Base-by-base conservation (phyloP, 192 early-diverging fungal species). In the Rhizophlyctis rosea region DNA sequence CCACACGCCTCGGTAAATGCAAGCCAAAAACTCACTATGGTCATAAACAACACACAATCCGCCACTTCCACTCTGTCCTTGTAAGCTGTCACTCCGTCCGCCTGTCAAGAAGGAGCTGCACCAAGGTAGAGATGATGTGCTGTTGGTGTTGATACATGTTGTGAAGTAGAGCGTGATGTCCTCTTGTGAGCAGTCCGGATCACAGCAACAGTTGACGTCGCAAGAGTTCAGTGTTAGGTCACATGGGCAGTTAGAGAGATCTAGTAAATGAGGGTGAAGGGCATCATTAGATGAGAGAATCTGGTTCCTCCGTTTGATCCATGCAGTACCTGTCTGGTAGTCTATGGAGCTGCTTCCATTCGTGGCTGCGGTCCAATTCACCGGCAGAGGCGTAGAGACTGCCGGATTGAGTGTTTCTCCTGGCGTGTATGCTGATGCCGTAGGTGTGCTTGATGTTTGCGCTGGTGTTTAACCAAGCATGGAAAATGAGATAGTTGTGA, bases 121-220 rank as follows among this genome's bases (percentile, higher is more conserved):
- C 24, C n/a, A 62, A 7, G 31, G 27, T 54, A 5, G n/a, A n/a
- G n/a, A n/a, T n/a, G n/a, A n/a, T n/a, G n/a, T n/a, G n/a, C n/a
- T n/a, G n/a, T n/a, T n/a, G n/a, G n/a, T n/a, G n/a, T n/a, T n/a
- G n/a, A n/a, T n/a, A n/a, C n/a, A n/a, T n/a, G n/a, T n/a, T n/a
- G n/a, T n/a, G n/a, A n/a, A n/a, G 24, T 54, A 54, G 16, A 28
- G 14, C 16, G 18, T 28, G 16, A 21, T 21, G 24, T 14, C 52
- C 14, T 24, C 33, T 25, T 33, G 18, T 16, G 52, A 30, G 51
- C 67, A 69, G 21, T 69, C 67, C 14, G 53, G 53, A 33, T 69
- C 67, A 47, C 67, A 69, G 62, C 67, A 69, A 52, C 67, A 69
- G 23, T 57, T 57, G 18, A 47, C 23, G 32, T 69, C 67, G 49